Base-by-base conservation (phyloP, 306 rosid species). In the Cucurbita pepo region DNA sequence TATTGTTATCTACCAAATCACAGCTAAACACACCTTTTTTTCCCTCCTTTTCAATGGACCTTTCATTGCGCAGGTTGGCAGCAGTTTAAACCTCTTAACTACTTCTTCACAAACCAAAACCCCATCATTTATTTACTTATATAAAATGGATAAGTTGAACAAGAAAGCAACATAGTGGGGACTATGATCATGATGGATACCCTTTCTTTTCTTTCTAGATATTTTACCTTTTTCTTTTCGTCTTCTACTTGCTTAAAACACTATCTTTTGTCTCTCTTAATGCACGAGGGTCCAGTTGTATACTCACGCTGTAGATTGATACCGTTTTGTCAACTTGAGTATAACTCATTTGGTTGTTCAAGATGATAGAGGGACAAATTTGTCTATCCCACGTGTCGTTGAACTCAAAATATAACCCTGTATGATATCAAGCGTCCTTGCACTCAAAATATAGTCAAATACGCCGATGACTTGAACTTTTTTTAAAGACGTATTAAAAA, bases 11-110 rank as follows among this genome's bases (percentile, higher is more conserved):
- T 22, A 67, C 73, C 73, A 67, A 67, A 67, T 67, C 13, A 67
- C 73, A 67, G 56, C 73, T 67, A 67, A 48, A 57, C n/a, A 47
- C 37, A 71, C 22, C 61, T 37, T 52, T 40, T 25, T 0, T 45
- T 19, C 10, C 12, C 8, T 10, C 19, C 1, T 4, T 47, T 56
- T 8, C 21, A 12, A 69, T 11, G 72, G 81, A 79, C 73, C 77
- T 76, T 74, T 66, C 61, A 73, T 64, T 76, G 75, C 52, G 55
- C 81, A 74, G 79, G 85, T 84, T 78, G 88, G 85, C 81, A 79
- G 62, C 19, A 66, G 55, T 44, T 66, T 44, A 67, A 67, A 67
- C 7, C 56, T 14, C 73, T 50, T 67, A 67, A 67, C 73, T 47
- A 67, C 56, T 67, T 67, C 56, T 67, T 67, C 73, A 22, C 56